Conservation (phyloP, 176 grass and related monocot species). For the Puya raimondii region DNA sequence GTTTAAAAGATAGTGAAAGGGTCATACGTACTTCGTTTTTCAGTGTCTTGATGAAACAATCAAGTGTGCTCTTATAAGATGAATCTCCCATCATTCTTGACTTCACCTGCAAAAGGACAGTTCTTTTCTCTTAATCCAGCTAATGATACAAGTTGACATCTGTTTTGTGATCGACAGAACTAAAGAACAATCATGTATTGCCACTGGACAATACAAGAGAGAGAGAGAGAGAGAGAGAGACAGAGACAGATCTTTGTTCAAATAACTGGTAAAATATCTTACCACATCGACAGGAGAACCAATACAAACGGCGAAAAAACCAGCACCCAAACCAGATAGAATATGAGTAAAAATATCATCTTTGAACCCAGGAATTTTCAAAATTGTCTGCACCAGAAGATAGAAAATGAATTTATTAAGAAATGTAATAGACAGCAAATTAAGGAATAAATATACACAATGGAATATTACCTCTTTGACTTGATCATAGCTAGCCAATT, state of each 20-base stretch:
- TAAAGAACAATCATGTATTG: neutral
- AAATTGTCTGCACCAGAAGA: slow-evolving; percentile 46
- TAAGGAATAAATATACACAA: slow-evolving; percentile 7
- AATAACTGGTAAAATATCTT: slow-evolving; percentile 16
- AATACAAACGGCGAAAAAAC: slow-evolving; percentile 94
- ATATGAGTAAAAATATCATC: slow-evolving; percentile 86
- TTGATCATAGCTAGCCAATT: slow-evolving; percentile 95
- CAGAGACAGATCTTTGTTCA: neutral
- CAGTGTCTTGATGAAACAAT: slow-evolving; percentile 94
- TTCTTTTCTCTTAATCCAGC: slow-evolving; percentile 6
- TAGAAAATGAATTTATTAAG: neutral
- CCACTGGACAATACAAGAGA: neutral
- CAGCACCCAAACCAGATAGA: slow-evolving; percentile 73
- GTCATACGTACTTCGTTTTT: slow-evolving; percentile 74
- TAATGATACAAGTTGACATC: neutral
- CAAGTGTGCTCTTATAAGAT: slow-evolving; percentile 69
- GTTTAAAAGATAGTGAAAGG: slow-evolving; percentile 7
- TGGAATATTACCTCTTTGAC: slow-evolving; percentile 56
- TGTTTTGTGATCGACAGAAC: neutral
- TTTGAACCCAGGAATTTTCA: slow-evolving; percentile 88
- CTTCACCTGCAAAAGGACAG: slow-evolving; percentile 50
- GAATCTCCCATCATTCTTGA: slow-evolving; percentile 99
- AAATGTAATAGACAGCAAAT: neutral
- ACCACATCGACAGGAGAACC: slow-evolving; percentile 97
- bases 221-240: neutral